Base-by-base conservation (phyloP, 1,139 yeast genomes). In the Hyphopichia khmerensis region DNA sequence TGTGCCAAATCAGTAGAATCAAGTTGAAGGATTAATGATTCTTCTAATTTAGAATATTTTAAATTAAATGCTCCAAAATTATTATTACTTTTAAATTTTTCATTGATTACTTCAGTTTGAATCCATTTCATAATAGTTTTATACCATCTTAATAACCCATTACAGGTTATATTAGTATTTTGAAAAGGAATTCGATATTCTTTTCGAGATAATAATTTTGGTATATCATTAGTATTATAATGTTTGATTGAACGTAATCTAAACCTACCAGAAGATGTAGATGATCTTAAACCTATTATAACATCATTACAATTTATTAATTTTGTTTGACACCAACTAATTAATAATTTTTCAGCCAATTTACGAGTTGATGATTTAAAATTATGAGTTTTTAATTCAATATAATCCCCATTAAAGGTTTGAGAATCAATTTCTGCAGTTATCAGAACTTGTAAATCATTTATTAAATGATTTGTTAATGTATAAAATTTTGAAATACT, bases 351-450 rank as follows among this genome's bases (percentile, higher is more conserved):
- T 19, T 27, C 10, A 17, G 39, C 33, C 3, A 10, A 30, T 21
- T 30, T 24, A 16, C 30, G n/a, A 15, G 27, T 27, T 23, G 27
- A 14, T 10, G 21, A 17, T 19, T 21, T 18, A 19, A 18, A 11
- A 13, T 21, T 19, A 23, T 36, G 39, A 15, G 39, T 36, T 18
- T 36, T 36, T n/a, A 36, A 27, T 21, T 36, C 39, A 17, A 36
- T n/a, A 16, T 36, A 36, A 18, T 30, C 18, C 5, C 30, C 39
- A 14, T 36, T 17, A 8, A 8, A 18, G n/a, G n/a, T n/a, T 4
- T 19, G 34, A 18, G 39, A 33, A 29, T 36, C 39, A 3, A 36
- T 31, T 30, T 36, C 39, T 13, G 39, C 39, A 9, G 39, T 29
- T 13, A 36, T 27, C 13, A 29, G 5, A 10, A 30, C 18, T 10